Percentiles rank a stretch among this genome's conserved stretches.
These are phyloP conservation scores for Vickermania ingenoplastis DNA, from an alignment of 208 protist species.

Conservation along the genomic window DNA sequence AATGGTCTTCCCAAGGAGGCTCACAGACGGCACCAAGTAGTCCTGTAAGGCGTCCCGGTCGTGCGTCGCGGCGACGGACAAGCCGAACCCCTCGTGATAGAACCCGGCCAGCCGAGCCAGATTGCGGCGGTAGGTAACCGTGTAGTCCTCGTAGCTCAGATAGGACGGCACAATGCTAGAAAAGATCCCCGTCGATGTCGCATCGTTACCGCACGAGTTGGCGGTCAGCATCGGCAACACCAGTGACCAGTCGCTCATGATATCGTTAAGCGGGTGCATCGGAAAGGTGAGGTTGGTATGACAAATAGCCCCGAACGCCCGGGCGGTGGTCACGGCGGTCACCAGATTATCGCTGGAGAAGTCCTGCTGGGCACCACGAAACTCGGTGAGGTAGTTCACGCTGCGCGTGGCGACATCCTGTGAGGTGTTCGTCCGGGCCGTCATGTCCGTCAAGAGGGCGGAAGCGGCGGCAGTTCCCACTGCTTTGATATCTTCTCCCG, in stretches of 20 bases:
- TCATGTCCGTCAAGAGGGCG: background rate
- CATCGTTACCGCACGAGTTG: slow-evolving; percentile 1
- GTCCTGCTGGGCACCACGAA: background rate
- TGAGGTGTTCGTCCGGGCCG: background rate
- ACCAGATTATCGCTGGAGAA: background rate
- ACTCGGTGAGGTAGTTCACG: slow-evolving; percentile 1
- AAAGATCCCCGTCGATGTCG: background rate
- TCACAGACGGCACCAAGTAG: background rate
- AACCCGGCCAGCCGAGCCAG: background rate
- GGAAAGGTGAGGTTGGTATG: background rate
- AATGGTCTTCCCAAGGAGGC: background rate
- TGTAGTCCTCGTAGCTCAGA: background rate
- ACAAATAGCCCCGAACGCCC: background rate
- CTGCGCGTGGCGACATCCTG: background rate
- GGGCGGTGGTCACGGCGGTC: background rate
- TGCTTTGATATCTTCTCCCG: background rate
- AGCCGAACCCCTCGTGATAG: background rate
- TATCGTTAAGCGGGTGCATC: background rate
- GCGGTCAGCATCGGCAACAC: background rate
- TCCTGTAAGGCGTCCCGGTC: background rate
- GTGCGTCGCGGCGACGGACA: background rate
- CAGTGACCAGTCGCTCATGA: background rate
- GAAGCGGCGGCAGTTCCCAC: background rate
- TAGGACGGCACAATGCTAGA: background rate
- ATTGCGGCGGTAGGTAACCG: slow-evolving; percentile 1